phyloP scores from a whole-genome alignment of 257 asterid species.

The Solanum paucissectum region DNA sequence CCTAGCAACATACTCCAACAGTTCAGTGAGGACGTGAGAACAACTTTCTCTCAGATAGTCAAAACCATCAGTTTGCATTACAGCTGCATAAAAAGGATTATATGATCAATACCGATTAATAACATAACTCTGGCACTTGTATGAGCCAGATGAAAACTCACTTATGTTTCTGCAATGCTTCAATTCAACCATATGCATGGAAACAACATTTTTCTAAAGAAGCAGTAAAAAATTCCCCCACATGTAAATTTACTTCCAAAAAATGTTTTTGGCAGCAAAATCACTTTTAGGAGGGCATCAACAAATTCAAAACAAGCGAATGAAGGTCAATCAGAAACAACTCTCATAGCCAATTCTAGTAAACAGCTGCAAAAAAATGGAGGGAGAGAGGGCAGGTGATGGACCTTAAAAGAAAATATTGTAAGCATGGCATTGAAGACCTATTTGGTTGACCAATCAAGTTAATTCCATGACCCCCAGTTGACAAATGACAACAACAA shows the following conservation, averaged over 20 bases:
- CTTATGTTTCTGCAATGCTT: not conserved
- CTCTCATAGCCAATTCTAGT: not conserved
- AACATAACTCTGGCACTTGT: not conserved
- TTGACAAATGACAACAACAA: not conserved
- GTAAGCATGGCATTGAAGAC: not conserved
- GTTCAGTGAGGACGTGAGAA: slow-evolving; percentile 63
- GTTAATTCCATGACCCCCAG: not conserved
- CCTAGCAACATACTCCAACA: slow-evolving; percentile 87
- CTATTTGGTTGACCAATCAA: not conserved
- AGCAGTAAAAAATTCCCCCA: not conserved
- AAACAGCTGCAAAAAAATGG: not conserved
- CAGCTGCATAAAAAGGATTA: slow-evolving; percentile 50
- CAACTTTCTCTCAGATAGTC: slow-evolving; percentile 90
- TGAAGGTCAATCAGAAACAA: not conserved
- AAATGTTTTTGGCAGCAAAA: not conserved
- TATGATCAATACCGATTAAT: not conserved
- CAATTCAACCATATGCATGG: not conserved
- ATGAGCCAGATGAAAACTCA: not conserved
- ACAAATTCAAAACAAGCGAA: not conserved
- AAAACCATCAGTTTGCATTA: slow-evolving; percentile 93
- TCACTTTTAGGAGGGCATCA: not conserved
- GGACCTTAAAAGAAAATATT: not conserved
- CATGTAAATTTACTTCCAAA: not conserved
- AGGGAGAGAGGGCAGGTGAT: not conserved
- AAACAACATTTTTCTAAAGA: not conserved